Conservation (phyloP, 1,284 basidiomycete genomes). For the Trichosporon faecale region DNA sequence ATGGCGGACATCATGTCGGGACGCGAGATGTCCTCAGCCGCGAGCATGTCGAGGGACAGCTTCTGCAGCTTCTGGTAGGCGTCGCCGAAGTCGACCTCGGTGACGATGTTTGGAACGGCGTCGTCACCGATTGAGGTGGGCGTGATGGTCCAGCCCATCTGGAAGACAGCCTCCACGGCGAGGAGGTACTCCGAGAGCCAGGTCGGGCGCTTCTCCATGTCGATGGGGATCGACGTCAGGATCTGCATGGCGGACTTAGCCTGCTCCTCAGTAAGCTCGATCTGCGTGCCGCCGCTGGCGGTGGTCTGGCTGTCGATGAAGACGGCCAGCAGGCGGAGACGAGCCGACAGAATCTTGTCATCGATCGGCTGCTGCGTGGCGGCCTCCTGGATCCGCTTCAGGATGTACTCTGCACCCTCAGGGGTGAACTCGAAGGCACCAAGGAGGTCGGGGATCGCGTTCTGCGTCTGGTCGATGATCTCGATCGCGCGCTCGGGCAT, state of each 20-base stretch:
- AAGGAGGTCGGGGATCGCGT: constrained; percentile 85
- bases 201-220: constrained; percentile 56
- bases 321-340: constrained; percentile 80
- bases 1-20: constrained; percentile 77
- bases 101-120: constrained; percentile 12
- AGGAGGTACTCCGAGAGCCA: constrained; percentile 78
- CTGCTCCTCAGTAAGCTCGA: constrained; percentile 40
- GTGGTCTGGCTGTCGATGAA: constrained; percentile 49
- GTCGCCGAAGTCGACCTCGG: constrained; percentile 19
- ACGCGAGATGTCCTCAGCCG: constrained; percentile 54
- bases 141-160: constrained; percentile 68
- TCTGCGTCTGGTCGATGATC: constrained; percentile 81
- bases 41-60: constrained; percentile 66
- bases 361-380: constrained; percentile 56
- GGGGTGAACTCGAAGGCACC: constrained; percentile 61
- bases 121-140: constrained; percentile 48
- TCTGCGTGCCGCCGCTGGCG: constrained; percentile 4
- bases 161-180: constrained; percentile 75
- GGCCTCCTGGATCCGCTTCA: constrained; percentile 28
- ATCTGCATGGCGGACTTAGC: constrained; percentile 59
- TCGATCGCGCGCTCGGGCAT: constrained; percentile 67
- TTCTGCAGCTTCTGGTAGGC: constrained; percentile 64
- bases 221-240: constrained; percentile 62
- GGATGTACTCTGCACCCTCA: constrained; percentile 48
- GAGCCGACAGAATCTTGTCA: constrained; percentile 62